phyloP scores from a whole-genome alignment of 164 flowering plant genomes.

The Tetrastigma voinierianum region DNA sequence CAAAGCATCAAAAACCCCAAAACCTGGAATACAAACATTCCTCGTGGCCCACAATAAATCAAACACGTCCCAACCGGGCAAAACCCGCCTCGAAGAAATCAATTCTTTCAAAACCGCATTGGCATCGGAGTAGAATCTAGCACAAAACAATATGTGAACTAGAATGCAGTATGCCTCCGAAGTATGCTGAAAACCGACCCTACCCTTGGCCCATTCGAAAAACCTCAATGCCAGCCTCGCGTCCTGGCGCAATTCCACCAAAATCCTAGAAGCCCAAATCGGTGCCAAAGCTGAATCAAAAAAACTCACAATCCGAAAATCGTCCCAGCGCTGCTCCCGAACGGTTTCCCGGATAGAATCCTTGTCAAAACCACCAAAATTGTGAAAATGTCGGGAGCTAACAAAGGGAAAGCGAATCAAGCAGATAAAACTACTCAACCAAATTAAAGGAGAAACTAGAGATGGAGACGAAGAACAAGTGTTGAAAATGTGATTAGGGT shows the following conservation, averaged over 20 bases:
- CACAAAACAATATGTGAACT: slow-evolving; percentile 61
- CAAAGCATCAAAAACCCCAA: slow-evolving; percentile 74
- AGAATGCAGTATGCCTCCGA: slow-evolving; percentile 59
- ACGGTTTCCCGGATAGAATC: slow-evolving; percentile 40
- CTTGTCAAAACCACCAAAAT: slow-evolving; percentile 18
- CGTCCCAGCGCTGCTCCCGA: slow-evolving; percentile 48
- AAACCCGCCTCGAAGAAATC: slow-evolving; percentile 22
- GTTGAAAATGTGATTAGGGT: neutral
- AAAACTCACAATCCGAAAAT: slow-evolving; percentile 35
- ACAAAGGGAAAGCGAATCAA: slow-evolving; percentile 30
- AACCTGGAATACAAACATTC: slow-evolving; percentile 46
- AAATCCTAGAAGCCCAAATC: slow-evolving; percentile 43
- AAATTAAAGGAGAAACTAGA: slow-evolving; percentile 16
- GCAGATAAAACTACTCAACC: slow-evolving; percentile 36
- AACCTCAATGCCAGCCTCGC: slow-evolving; percentile 53
- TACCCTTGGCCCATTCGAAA: slow-evolving; percentile 55
- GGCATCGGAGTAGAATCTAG: slow-evolving; percentile 60
- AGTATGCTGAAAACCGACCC: slow-evolving; percentile 44
- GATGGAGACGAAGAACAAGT: slow-evolving; percentile 4
- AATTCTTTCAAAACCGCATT: slow-evolving; percentile 39
- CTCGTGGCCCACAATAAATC: slow-evolving; percentile 66
- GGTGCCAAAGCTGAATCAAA: slow-evolving; percentile 54
- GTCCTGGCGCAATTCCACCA: slow-evolving; percentile 46
- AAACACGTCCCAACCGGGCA: slow-evolving; percentile 42
- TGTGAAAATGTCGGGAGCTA: slow-evolving; percentile 8